Evolutionary conservation across 345 rosid genomes (phyloP).

Genomic region (Salix dunnii): DNA sequence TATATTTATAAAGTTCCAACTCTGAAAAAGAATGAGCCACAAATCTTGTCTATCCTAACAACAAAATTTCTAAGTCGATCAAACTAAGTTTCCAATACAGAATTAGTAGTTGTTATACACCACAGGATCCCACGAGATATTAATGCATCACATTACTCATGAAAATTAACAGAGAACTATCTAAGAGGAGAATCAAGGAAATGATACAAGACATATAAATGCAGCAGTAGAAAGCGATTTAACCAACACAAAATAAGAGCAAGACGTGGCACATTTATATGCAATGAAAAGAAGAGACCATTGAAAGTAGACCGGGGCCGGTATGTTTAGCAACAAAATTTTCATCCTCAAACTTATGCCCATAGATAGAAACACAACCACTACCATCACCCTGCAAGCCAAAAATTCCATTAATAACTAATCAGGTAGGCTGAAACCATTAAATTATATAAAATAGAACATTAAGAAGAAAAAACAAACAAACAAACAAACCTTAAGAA

Average conservation of each 20-base stretch:
- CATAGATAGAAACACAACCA: constrained; percentile 82
- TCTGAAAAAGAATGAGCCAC: background rate
- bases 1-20: background rate
- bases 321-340: constrained; percentile 89
- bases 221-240: background rate
- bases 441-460: background rate
- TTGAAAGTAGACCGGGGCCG: constrained; percentile 90
- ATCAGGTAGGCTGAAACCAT: background rate
- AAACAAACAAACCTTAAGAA: constrained; percentile 56
- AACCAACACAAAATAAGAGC: background rate
- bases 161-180: background rate
- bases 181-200: background rate
- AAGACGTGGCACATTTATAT: background rate
- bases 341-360: constrained; percentile 85
- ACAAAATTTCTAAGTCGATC: background rate
- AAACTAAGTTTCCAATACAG: background rate
- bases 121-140: background rate
- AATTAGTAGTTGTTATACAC: no score
- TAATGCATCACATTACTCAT: background rate
- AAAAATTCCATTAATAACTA: background rate
- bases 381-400: constrained; percentile 85
- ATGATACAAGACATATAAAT: background rate
- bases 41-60: background rate
- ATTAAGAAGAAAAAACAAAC: background rate
- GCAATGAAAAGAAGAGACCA: constrained; percentile 44